Conservation (phyloP, 306 rosid genomes). For the Corylus americana region DNA sequence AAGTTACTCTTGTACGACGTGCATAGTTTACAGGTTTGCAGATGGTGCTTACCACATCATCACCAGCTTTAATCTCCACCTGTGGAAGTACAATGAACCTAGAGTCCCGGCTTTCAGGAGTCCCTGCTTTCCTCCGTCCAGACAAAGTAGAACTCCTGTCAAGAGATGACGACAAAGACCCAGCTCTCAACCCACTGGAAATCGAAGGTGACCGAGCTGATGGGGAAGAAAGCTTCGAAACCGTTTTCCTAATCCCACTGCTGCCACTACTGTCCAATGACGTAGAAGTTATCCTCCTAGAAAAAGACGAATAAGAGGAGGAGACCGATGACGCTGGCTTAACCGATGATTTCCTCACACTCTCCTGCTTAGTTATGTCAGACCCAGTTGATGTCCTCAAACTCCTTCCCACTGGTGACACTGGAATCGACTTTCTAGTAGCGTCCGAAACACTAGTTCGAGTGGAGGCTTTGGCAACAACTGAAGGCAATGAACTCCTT, state of each 20-base stretch:
- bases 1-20: background rate
- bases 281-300: constrained; percentile 49
- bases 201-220: constrained; percentile 50
- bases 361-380: constrained; percentile 40
- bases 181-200: constrained; percentile 57
- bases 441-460: constrained; percentile 38
- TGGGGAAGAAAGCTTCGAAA: constrained; percentile 61
- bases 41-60: constrained; percentile 75
- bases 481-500: constrained; percentile 60
- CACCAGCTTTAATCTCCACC: constrained; percentile 84
- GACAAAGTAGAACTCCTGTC: constrained; percentile 63
- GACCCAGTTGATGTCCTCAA: constrained; percentile 42
- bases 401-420: constrained; percentile 38
- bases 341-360: constrained; percentile 45
- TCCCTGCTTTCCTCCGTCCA: constrained; percentile 61
- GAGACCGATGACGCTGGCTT: constrained; percentile 51
- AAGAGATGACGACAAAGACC: constrained; percentile 55
- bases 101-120: constrained; percentile 75
- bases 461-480: constrained; percentile 39
- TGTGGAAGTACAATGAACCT: constrained; percentile 79
- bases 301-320: constrained; percentile 54
- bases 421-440: constrained; percentile 48
- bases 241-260: constrained; percentile 57
- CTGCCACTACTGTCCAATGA: constrained; percentile 60
- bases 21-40: background rate